Base-by-base conservation (phyloP, 1,284 basidiomycete genomes). In the Chondrostereum purpureum region DNA sequence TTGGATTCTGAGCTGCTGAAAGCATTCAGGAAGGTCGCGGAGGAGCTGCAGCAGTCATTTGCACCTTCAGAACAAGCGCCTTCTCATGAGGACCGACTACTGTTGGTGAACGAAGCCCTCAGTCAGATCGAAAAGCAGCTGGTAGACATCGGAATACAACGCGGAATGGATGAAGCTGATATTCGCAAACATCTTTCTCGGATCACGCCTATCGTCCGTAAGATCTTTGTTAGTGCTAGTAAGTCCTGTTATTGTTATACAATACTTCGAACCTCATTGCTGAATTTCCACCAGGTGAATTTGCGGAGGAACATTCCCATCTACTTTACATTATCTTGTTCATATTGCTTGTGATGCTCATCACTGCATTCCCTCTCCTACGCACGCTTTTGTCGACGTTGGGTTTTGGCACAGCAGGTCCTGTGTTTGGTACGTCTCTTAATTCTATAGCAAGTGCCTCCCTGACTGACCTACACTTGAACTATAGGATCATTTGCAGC, bases 321-420 rank as follows among this genome's bases (percentile, higher is more conserved):
- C 47, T 61, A 1, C 20, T 54, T 14, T 48, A 50, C n/a, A 27
- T 36, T 2, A 21, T 61, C 14, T 18, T 56, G 2, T 22, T 58
- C 36, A 6, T 45, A 12, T 51, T 21, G 4, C 23, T 44, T 2
- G 24, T 39, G 3, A 5, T 54, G 38, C 5, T 58, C 22, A 48
- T 58, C 13, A 56, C 53, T 1, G 59, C 57, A 35, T n/a, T 11
- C 2, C 55, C 48, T 49, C 5, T 62, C 18, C 41, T 57, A 18
- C 56, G 55, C 21, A 54, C 49, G 3, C 4, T 62, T 6, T 47
- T 60, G 1, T 31, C 48, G 3, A 4, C 56, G 5, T 48, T 60
- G 27, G 60, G 60, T 3, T 60, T 60, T 41, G 58, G 57, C 3
- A 55, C 55, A 5, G 38, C 14, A 5, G 60, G 60, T 6, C 58